Evolutionary conservation across 129 eudicot species (phyloP).

Genomic region (Ambrosia trifida): DNA sequence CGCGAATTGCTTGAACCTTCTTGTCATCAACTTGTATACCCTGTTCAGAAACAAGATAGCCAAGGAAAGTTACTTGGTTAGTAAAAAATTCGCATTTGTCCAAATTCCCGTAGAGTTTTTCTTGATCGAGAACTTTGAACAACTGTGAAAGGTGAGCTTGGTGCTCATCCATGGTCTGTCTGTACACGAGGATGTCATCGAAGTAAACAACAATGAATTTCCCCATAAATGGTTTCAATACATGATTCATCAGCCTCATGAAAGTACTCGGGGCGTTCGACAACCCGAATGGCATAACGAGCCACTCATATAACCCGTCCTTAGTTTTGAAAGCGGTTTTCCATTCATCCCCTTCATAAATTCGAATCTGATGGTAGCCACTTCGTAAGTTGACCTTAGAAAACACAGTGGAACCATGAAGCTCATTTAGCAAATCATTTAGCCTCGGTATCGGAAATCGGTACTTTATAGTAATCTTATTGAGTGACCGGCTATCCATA

Average conservation of each 20-base stretch:
- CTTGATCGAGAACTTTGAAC: not conserved
- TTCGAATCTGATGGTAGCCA: conserved; percentile 16
- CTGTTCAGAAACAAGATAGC: not conserved
- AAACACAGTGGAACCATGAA: not conserved
- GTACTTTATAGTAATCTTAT: not conserved
- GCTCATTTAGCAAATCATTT: not conserved
- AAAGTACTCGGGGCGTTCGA: too few relatives aligned
- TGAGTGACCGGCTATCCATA: conserved; percentile 3
- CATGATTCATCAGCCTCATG: not conserved
- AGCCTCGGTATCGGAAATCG: not conserved
- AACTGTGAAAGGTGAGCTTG: not conserved
- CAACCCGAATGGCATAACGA: too few relatives aligned
- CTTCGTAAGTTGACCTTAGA: not conserved
- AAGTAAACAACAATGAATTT: conserved; percentile 15
- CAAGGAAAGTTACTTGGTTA: not conserved
- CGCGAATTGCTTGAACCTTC: not conserved
- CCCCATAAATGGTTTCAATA: not conserved
- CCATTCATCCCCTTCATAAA: not conserved
- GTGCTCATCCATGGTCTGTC: not conserved
- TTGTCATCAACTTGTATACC: not conserved
- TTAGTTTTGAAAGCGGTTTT: not conserved
- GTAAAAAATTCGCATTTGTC: conserved; percentile 8
- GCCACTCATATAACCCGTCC: too few relatives aligned
- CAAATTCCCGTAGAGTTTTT: not conserved
- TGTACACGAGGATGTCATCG: conserved; percentile 18